A percentile compares a stretch with the other conserved stretches of the same genome.
phyloP scores from a whole-genome alignment of 164 flowering plant genomes.

The Paratinospora sagittata region DNA sequence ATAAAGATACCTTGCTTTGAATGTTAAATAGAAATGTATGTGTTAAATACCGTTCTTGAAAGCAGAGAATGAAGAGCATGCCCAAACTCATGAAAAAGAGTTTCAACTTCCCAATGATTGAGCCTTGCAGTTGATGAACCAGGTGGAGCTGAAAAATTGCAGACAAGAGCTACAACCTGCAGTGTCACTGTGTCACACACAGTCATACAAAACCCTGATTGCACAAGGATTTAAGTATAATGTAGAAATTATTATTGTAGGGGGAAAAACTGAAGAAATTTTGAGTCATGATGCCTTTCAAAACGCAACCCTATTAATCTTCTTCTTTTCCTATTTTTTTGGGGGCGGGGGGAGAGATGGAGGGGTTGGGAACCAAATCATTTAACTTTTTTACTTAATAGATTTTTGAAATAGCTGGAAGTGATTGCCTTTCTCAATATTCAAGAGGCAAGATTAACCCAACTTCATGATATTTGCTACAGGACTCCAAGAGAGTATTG shows the following conservation, averaged over 20 bases:
- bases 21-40: neutral
- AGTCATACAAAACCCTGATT: neutral
- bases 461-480: neutral
- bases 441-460: neutral
- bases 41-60: conserved; percentile 75
- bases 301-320: neutral
- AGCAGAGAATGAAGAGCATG: conserved; percentile 97
- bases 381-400: too few species aligned
- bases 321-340: neutral
- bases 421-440: neutral
- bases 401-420: neutral
- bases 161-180: conserved; percentile 93
- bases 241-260: neutral
- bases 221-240: neutral
- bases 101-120: conserved; percentile 82
- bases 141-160: conserved; percentile 66
- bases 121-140: conserved; percentile 53
- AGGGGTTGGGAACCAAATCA: too few species aligned
- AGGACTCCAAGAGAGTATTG: neutral
- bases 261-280: neutral
- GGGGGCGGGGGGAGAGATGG: neutral
- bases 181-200: conserved; percentile 11
- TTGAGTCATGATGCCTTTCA: too few species aligned
- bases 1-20: neutral
- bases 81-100: conserved; percentile 97